These are phyloP conservation scores for Eragrostis curvula DNA, from an alignment of 176 grass and related monocot species.

Conservation along the genomic window DNA sequence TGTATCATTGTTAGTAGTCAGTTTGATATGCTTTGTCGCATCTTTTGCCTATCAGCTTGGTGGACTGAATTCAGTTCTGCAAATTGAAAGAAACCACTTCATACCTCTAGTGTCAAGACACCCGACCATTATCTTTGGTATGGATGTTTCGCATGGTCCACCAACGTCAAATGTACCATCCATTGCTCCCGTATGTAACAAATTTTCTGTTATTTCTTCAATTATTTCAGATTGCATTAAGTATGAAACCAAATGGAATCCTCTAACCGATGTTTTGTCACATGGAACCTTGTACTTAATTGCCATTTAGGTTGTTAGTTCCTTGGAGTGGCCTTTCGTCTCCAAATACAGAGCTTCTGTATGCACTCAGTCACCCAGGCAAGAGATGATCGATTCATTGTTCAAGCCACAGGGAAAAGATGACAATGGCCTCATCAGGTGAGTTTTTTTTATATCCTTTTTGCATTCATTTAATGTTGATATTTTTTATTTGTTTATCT, in stretches of 20 bases:
- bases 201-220: not conserved
- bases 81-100: conserved; percentile 33
- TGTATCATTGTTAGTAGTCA: not conserved
- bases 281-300: too few relatives aligned
- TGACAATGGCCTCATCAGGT: conserved; percentile 62
- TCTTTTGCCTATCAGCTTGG: conserved; percentile 49
- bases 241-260: not conserved
- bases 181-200: conserved; percentile 56
- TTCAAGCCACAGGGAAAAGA: conserved; percentile 42
- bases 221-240: not conserved
- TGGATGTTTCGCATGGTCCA: conserved; percentile 73
- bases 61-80: conserved; percentile 64
- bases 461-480: not conserved
- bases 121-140: conserved; percentile 81
- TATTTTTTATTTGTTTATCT: too few relatives aligned
- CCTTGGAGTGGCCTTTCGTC: conserved; percentile 64
- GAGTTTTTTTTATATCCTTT: not conserved
- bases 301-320: conserved; percentile 66
- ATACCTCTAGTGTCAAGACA: conserved; percentile 52
- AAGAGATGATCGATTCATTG: conserved; percentile 66
- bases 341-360: conserved; percentile 75
- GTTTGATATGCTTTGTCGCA: not conserved
- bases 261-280: not conserved
- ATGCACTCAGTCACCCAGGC: conserved; percentile 47
- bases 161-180: conserved; percentile 57